Percentiles rank a stretch among this genome's conserved stretches.
These are phyloP conservation scores for Colletotrichum sp. DNA, from an alignment of 2,329 filamentous ascomycete genomes.

Conservation along the genomic window DNA sequence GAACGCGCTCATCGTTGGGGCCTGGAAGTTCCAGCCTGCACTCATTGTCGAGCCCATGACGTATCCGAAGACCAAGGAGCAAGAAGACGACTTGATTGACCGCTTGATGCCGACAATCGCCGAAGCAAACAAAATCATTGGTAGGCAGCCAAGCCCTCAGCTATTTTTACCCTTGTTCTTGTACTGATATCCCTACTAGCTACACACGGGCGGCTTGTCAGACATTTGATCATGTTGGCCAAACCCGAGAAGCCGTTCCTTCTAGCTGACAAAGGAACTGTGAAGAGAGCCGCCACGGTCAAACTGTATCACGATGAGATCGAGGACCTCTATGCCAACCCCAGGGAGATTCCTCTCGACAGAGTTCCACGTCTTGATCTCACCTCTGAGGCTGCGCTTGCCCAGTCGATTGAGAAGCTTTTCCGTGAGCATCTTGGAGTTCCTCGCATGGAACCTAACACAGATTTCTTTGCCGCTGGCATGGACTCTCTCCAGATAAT, in stretches of 20 bases:
- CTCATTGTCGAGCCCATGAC: slow-evolving; percentile 50
- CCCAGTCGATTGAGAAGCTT: slow-evolving; percentile 27
- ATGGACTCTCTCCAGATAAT: slow-evolving; percentile 46
- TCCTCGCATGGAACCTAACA: slow-evolving; percentile 24
- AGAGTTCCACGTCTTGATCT: slow-evolving; percentile 24
- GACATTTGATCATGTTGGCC: slow-evolving; percentile 42
- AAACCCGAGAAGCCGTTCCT: slow-evolving; percentile 46
- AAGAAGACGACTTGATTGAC: slow-evolving; percentile 38
- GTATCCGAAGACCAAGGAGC: slow-evolving; percentile 29
- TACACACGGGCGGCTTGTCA: slow-evolving; percentile 49
- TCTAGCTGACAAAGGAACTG: slow-evolving; percentile 49
- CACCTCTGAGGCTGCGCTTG: slow-evolving; percentile 25
- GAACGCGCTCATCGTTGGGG: slow-evolving; percentile 50
- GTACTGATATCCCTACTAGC: background rate
- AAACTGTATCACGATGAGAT: slow-evolving; percentile 49
- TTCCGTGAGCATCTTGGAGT: slow-evolving; percentile 22
- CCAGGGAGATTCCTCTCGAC: slow-evolving; percentile 14
- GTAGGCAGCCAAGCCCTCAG: background rate
- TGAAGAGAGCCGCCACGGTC: slow-evolving; percentile 44
- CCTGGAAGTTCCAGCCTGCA: slow-evolving; percentile 49
- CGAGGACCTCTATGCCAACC: slow-evolving; percentile 41
- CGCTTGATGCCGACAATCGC: slow-evolving; percentile 48
- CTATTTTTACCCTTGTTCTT: background rate
- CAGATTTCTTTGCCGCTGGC: slow-evolving; percentile 42
- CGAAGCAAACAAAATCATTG: slow-evolving; percentile 39